Base-by-base conservation (phyloP, 768 basidiomycete species). In the Agaricus sinodeliciosus region DNA sequence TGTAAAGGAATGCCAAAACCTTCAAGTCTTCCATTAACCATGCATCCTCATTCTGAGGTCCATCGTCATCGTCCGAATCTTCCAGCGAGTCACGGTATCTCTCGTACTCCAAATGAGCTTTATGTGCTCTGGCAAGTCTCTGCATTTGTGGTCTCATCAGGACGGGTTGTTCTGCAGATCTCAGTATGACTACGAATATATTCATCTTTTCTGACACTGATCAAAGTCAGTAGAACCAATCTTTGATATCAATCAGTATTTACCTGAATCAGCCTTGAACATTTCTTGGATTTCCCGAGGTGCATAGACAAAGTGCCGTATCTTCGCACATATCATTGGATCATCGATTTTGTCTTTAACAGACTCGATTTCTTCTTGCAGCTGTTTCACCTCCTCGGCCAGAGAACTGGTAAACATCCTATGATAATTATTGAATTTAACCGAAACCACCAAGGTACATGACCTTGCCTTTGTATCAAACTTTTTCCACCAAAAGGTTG, bases 321-420 rank as follows among this genome's bases (percentile, higher is more conserved):
- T 76, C 70, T 97, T 98, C 59, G 90, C 87, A 66, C 89, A 94
- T 60, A 98, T 75, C 16, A 87, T 68, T 1, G 87, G 84, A 63
- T 96, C 92, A 50, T 92, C 90, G 28, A 99, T 80, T 67, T 94
- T 95, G 54, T 85, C 84, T 61, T 85, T 82, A 39, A 99, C 90
- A 16, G 82, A 78, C 56, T 87, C 85, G 40, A 97, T 92, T 58
- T 97, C 92, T 47, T 87, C 90, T 67, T 88, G 82, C 26, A 99
- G 70, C 1, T 77, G 76, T 56, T 84, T 85, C 39, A 90, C 89
- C 67, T 98, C 96, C 67, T 97, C 96, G 4, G 82, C 79, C 45
- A 99, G 69, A 0, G 90, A 92, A 58, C 88, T 87, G 0, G 92
- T 93, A 71, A 97, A 99, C 93, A 99, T 96, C 43, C 94, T 94